Base-by-base conservation (phyloP, 208 protist species). In the Porcisia hertigi region DNA sequence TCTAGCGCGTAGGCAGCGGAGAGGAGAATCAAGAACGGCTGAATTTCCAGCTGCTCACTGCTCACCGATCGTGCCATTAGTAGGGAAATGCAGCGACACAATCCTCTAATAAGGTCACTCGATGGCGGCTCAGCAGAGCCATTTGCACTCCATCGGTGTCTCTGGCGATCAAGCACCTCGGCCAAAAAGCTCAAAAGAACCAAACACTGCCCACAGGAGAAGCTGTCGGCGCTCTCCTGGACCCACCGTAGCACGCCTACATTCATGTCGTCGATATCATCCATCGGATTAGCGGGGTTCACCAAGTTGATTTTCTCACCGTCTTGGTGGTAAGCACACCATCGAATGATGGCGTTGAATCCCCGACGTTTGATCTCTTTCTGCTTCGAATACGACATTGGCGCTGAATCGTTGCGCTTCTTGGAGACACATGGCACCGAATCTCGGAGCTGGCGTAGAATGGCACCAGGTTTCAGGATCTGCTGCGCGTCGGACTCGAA, bases 161-260 rank as follows among this genome's bases (percentile, higher is more conserved):
- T 57, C 23, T 70, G 63, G 6, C 72, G 73, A 41, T 66, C 62
- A 20, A 91, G 77, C 3, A 95, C 81, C 49, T 97, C 91, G 60
- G 82, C 91, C 36, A 97, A 71, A 64, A 96, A 90, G 43, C 85
- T 86, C 25, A 92, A 72, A 0, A 96, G 71, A 34, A 96, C 84
- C 16, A 97, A 76, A 43, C 82, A 75, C 79, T 97, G 93, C 0
- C 86, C 88, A 82, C 93, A 94, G 1, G 90, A 89, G 49, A 97
- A 88, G 34, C 23, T 79, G 18, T 54, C 20, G 60, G 62, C 62
- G 62, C 63, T 85, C 14, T 75, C 69, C 20, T 83, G 77, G 41
- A 97, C 72, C 90, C 91, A 96, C 20, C 77, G 63, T 58, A 94
- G 30, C 47, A 85, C 93, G 8, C 79, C 83, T 1, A 70, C 69